These are phyloP conservation scores for Aspergillus felis DNA, from an alignment of 2,329 filamentous ascomycete genomes.

Conservation along the genomic window DNA sequence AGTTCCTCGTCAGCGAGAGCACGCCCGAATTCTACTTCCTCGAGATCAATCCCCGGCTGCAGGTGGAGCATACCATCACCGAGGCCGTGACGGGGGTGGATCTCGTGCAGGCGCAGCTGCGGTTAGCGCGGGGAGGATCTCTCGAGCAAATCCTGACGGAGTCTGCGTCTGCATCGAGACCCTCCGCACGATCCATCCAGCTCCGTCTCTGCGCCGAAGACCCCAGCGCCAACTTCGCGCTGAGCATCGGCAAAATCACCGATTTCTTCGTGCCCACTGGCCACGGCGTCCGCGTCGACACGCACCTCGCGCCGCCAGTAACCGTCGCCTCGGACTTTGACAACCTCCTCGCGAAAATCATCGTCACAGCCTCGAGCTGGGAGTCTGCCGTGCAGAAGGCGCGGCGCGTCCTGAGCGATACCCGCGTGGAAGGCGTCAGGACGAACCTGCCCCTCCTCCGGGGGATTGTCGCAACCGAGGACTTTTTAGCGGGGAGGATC, in stretches of 20 bases:
- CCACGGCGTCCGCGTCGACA: slow-evolving; percentile 57
- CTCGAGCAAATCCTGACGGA: slow-evolving; percentile 37
- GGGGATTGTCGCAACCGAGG: slow-evolving; percentile 49
- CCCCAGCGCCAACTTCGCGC: slow-evolving; percentile 48
- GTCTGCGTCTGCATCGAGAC: slow-evolving; percentile 2
- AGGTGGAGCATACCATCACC: slow-evolving; percentile 61
- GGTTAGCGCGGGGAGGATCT: slow-evolving; percentile 49
- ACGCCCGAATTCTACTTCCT: slow-evolving; percentile 54
- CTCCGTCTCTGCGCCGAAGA: slow-evolving; percentile 58
- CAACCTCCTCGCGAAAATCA: slow-evolving; percentile 57
- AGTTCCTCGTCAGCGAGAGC: slow-evolving; percentile 56
- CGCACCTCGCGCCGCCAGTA: slow-evolving; percentile 43
- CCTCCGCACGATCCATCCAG: slow-evolving; percentile 43
- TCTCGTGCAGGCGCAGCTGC: slow-evolving; percentile 53
- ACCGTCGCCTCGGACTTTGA: slow-evolving; percentile 56
- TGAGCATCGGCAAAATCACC: slow-evolving; percentile 59
- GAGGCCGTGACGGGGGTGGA: slow-evolving; percentile 54
- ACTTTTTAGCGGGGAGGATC: slow-evolving; percentile 47
- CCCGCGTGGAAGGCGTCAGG: slow-evolving; percentile 53
- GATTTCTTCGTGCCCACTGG: slow-evolving; percentile 54
- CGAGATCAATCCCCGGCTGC: slow-evolving; percentile 58
- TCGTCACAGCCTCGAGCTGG: slow-evolving; percentile 54
- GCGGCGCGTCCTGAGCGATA: slow-evolving; percentile 53
- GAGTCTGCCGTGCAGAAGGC: slow-evolving; percentile 51
- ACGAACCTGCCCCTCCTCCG: slow-evolving; percentile 55